Evolutionary conservation across 192 early-diverging fungal species (phyloP).

Genomic region (Chytriomyces confervae): DNA sequence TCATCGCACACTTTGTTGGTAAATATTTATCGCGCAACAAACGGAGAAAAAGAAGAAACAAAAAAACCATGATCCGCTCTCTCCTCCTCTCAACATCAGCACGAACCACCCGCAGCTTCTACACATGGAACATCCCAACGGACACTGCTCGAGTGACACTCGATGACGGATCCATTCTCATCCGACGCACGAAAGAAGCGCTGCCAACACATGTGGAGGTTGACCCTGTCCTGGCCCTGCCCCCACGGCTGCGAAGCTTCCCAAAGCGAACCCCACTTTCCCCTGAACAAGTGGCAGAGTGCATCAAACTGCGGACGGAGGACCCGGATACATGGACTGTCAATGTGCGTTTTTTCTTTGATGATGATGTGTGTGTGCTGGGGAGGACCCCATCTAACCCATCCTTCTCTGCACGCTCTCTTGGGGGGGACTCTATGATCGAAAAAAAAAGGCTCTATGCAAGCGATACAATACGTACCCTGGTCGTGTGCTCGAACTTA

Average conservation of each 20-base stretch:
- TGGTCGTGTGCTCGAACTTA: constrained; percentile 23
- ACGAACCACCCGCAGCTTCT: constrained; percentile 40
- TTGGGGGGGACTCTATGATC: background rate
- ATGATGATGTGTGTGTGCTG: no score
- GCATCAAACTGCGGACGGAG: constrained; percentile 29
- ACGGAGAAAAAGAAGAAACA: no score
- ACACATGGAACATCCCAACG: constrained; percentile 51
- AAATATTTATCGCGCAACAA: no score
- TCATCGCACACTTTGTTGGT: background rate
- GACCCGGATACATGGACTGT: constrained; percentile 48
- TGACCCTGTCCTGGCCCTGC: constrained; percentile 4
- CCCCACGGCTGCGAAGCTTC: constrained; percentile 39
- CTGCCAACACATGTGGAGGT: background rate
- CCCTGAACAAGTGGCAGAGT: constrained; percentile 38
- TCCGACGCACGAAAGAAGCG: constrained; percentile 29
- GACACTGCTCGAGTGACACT: constrained; percentile 46
- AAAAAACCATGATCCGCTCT: background rate
- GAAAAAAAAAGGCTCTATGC: constrained; percentile 12
- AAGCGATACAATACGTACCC: constrained; percentile 33
- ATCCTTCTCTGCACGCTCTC: background rate
- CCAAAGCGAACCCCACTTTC: constrained; percentile 27
- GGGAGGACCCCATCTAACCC: background rate
- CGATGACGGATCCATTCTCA: constrained; percentile 54
- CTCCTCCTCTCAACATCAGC: background rate
- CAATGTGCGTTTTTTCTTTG: constrained; percentile 1